phyloP scores from a whole-genome alignment of 495 filamentous ascomycete genomes.

The Aspergillus indologenus region DNA sequence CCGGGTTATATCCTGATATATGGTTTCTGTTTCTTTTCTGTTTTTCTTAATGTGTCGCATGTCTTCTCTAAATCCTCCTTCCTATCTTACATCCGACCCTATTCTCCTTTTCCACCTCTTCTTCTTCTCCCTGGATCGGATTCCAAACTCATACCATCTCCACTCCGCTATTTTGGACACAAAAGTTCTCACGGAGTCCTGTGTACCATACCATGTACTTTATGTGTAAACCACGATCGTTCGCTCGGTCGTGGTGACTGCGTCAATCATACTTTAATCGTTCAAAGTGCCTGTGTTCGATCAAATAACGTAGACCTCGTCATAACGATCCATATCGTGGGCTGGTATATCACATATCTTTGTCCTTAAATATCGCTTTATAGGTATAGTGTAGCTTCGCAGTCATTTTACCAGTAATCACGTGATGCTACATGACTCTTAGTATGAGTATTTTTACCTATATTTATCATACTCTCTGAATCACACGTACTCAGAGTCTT shows the following conservation, averaged over 20 bases:
- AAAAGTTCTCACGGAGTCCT: conserved; percentile 27
- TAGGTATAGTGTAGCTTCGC: too few relatives aligned
- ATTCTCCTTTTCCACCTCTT: conserved; percentile 11
- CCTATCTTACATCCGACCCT: conserved; percentile 5
- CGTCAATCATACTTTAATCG: conserved; percentile 16
- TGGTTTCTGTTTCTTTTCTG: conserved; percentile 26
- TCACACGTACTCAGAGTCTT: too few relatives aligned
- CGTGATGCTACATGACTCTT: too few relatives aligned
- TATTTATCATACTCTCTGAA: too few relatives aligned
- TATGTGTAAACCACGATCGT: conserved; percentile 7
- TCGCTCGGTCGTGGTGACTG: conserved; percentile 5
- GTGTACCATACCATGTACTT: conserved; percentile 31
- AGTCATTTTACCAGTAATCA: too few relatives aligned
- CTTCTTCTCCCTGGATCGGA: conserved; percentile 8
- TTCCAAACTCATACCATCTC: conserved; percentile 21
- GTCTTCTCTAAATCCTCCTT: conserved; percentile 36
- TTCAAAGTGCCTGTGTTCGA: not conserved
- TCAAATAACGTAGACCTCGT: not conserved
- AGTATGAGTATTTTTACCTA: too few relatives aligned
- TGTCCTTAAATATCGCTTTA: too few relatives aligned
- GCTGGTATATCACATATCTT: too few relatives aligned
- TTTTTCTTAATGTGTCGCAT: conserved; percentile 44
- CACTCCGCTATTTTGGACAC: conserved; percentile 23
- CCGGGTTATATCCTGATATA: conserved; percentile 34
- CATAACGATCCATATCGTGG: too few relatives aligned